Conservation (phyloP, 495 filamentous ascomycete genomes). For the Glutinoglossum americanum region DNA sequence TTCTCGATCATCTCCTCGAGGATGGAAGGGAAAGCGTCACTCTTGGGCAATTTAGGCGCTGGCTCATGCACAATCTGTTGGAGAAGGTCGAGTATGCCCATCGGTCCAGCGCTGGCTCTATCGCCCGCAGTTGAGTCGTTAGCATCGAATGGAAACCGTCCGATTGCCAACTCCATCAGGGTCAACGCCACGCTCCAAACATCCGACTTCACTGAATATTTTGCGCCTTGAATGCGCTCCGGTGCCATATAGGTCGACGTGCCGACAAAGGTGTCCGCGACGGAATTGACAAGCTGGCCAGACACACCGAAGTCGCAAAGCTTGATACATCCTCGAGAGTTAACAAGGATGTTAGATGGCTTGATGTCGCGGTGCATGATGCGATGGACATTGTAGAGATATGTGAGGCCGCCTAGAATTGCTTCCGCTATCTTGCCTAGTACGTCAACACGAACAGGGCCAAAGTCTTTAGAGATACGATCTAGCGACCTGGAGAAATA, state of each 20-base stretch:
- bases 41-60: conserved; percentile 80
- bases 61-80: conserved; percentile 97
- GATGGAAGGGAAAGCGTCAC: conserved; percentile 85
- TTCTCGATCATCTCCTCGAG: conserved; percentile 93
- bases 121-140: conserved; percentile 51
- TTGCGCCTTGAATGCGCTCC: conserved; percentile 86
- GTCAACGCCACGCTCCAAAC: conserved; percentile 96
- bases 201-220: conserved; percentile 94
- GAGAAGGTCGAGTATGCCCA: conserved; percentile 85
- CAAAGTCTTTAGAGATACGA: conserved; percentile 79
- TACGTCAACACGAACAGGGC: conserved; percentile 91
- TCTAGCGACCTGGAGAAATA: conserved; percentile 61
- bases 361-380: conserved; percentile 99
- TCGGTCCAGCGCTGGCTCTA: conserved; percentile 48
- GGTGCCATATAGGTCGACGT: conserved; percentile 99
- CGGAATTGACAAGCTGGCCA: conserved; percentile 86
- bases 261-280: conserved; percentile 93
- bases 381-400: conserved; percentile 80
- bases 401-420: conserved; percentile 79
- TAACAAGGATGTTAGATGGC: conserved; percentile 89
- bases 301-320: conserved; percentile 96
- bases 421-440: conserved; percentile 98
- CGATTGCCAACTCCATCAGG: conserved; percentile 92
- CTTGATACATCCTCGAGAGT: conserved; percentile 85
- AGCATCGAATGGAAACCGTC: conserved; percentile 80